Conservation (phyloP, 192 early-diverging fungal genomes). For the Rhizophagus clarus region DNA sequence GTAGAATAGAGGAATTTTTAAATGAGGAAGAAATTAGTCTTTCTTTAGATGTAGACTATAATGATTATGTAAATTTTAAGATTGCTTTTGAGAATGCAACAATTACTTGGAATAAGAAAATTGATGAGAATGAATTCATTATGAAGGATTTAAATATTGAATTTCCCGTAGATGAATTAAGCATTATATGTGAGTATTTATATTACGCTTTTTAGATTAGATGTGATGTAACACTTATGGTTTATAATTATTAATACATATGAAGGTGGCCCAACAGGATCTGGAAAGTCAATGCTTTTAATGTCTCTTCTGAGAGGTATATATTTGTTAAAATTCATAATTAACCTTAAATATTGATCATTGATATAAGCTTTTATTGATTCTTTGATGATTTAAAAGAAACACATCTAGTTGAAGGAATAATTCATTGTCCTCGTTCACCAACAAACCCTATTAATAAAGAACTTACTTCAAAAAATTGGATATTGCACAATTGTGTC, state of each 20-base stretch:
- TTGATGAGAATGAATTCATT: constrained; percentile 48
- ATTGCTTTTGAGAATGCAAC: constrained; percentile 54
- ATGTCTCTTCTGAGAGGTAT: constrained; percentile 74
- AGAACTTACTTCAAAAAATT: constrained; percentile 22
- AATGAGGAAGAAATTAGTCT: constrained; percentile 63
- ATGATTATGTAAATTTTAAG: background rate
- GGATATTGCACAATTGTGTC: constrained; percentile 54
- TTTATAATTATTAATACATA: background rate
- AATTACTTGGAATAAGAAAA: constrained; percentile 48
- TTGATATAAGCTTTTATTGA: no score
- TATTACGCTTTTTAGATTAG: background rate
- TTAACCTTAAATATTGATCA: background rate
- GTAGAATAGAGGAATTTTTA: constrained; percentile 76
- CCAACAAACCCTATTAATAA: constrained; percentile 10
- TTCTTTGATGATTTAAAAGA: constrained; percentile 34
- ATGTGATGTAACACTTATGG: no score
- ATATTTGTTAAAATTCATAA: background rate
- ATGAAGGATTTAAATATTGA: constrained; percentile 65
- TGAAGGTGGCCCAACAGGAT: constrained; percentile 75
- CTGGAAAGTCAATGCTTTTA: constrained; percentile 84
- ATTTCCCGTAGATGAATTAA: constrained; percentile 73
- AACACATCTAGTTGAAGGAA: constrained; percentile 56
- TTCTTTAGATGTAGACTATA: constrained; percentile 18
- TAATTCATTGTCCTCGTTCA: constrained; percentile 46
- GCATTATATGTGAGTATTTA: constrained; percentile 63